Percentiles rank a stretch among this genome's conserved stretches.
Evolutionary conservation across 2,329 filamentous ascomycete species (phyloP).

Genomic region (Ascochyta rabiei): DNA sequence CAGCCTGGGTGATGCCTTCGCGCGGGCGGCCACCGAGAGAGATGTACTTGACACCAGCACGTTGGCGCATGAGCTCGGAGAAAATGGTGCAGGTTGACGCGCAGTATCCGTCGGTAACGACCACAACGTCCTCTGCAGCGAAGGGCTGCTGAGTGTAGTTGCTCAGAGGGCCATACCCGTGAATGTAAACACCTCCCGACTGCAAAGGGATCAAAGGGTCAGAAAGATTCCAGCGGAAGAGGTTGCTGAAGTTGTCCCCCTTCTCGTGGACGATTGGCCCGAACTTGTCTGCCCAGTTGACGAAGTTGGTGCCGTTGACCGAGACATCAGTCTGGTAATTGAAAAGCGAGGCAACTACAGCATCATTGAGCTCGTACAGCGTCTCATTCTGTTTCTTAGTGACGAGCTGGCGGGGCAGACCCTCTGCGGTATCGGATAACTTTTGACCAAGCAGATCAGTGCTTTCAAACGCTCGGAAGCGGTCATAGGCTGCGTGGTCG

Average conservation of each 20-base stretch:
- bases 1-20: slow-evolving; percentile 57
- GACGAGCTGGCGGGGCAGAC: slow-evolving; percentile 39
- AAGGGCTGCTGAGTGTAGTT: slow-evolving; percentile 60
- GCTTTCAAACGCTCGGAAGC: slow-evolving; percentile 58
- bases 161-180: slow-evolving; percentile 42
- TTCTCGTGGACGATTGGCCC: slow-evolving; percentile 49
- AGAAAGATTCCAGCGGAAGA: slow-evolving; percentile 59
- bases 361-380: slow-evolving; percentile 30
- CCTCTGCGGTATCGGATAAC: slow-evolving; percentile 42
- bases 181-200: slow-evolving; percentile 42
- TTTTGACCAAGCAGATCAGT: slow-evolving; percentile 54
- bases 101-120: slow-evolving; percentile 61
- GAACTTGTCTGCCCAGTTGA: slow-evolving; percentile 55
- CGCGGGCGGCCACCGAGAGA: slow-evolving; percentile 65
- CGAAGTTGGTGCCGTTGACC: slow-evolving; percentile 57
- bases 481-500: slow-evolving; percentile 57
- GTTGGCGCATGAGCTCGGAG: slow-evolving; percentile 59
- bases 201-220: slow-evolving; percentile 48
- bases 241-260: slow-evolving; percentile 62
- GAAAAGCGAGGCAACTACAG: slow-evolving; percentile 51
- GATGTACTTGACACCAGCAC: slow-evolving; percentile 62
- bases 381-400: slow-evolving; percentile 46
- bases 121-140: slow-evolving; percentile 62
- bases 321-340: slow-evolving; percentile 56
- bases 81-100: slow-evolving; percentile 66